These are phyloP conservation scores for Juglanconis juglandina DNA, from an alignment of 2,329 filamentous ascomycete genomes.

Conservation along the genomic window DNA sequence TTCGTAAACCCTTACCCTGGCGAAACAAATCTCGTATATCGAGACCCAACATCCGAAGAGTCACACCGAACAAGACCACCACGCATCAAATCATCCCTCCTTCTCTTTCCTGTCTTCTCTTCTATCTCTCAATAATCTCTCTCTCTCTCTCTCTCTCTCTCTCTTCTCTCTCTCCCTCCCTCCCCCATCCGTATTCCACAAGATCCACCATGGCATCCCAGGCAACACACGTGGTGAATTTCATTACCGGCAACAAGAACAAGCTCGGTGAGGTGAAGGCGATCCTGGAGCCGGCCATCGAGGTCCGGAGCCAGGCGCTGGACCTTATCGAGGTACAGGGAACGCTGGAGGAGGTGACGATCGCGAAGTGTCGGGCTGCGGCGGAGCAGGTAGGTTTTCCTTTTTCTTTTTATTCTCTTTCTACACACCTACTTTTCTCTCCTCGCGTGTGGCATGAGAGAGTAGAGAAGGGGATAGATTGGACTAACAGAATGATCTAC, in stretches of 20 bases:
- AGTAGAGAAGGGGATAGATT: not conserved
- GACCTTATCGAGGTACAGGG: conserved; percentile 91
- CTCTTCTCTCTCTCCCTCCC: not conserved
- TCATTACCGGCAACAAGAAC: conserved; percentile 95
- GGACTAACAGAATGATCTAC: not conserved
- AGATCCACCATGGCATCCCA: conserved; percentile 40
- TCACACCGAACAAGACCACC: not conserved
- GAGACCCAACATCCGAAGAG: not conserved
- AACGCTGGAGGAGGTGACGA: conserved; percentile 84
- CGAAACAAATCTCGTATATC: not conserved
- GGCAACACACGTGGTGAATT: conserved; percentile 61
- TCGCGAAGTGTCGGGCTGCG: conserved; percentile 80
- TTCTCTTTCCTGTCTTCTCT: not conserved
- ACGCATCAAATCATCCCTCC: not conserved
- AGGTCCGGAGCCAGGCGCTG: conserved; percentile 69
- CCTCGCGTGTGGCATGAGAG: not conserved
- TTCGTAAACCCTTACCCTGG: not conserved
- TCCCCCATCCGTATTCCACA: not conserved
- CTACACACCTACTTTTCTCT: not conserved
- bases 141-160: not conserved
- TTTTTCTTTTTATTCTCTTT: not conserved
- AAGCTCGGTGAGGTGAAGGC: conserved; percentile 87
- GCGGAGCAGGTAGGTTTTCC: conserved; percentile 63
- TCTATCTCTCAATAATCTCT: not conserved
- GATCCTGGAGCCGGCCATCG: conserved; percentile 73